These are phyloP conservation scores for Oryza brachyantha DNA, from an alignment of 176 grass and related monocot genomes.

Conservation along the genomic window DNA sequence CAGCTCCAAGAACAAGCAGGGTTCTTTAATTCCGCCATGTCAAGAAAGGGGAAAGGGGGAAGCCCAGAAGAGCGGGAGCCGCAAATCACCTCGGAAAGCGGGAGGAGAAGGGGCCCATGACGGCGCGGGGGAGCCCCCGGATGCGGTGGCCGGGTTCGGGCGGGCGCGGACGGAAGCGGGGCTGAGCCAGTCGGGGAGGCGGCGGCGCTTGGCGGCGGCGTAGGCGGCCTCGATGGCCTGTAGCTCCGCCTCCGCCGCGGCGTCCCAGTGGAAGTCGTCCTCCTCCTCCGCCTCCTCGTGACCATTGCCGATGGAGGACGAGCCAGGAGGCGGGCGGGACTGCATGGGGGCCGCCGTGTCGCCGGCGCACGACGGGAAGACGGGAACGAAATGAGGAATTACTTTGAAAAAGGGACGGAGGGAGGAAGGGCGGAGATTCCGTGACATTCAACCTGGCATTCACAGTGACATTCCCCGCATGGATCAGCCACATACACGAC, in stretches of 20 bases:
- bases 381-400: neutral
- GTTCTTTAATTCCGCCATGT: constrained; percentile 6
- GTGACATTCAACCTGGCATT: too few species aligned
- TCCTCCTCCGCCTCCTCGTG: constrained; percentile 16
- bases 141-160: neutral
- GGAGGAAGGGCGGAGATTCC: too few species aligned
- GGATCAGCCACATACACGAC: too few species aligned
- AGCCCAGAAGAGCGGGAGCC: neutral
- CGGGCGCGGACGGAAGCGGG: neutral
- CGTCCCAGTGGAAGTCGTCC: constrained; percentile 79
- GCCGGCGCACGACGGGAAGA: neutral
- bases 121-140: neutral
- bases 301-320: neutral
- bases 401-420: too few species aligned
- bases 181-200: constrained; percentile 55
- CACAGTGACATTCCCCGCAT: too few species aligned
- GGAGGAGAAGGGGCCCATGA: constrained; percentile 30
- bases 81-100: constrained; percentile 34
- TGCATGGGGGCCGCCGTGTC: constrained; percentile 20
- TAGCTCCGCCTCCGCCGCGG: constrained; percentile 69
- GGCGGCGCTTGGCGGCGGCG: constrained; percentile 52
- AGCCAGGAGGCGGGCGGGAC: neutral
- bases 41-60: constrained; percentile 13
- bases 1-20: constrained; percentile 18
- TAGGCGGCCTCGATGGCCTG: constrained; percentile 77